Evolutionary conservation across 2,329 filamentous ascomycete species (phyloP).

Genomic region (Colletotrichum lentis): DNA sequence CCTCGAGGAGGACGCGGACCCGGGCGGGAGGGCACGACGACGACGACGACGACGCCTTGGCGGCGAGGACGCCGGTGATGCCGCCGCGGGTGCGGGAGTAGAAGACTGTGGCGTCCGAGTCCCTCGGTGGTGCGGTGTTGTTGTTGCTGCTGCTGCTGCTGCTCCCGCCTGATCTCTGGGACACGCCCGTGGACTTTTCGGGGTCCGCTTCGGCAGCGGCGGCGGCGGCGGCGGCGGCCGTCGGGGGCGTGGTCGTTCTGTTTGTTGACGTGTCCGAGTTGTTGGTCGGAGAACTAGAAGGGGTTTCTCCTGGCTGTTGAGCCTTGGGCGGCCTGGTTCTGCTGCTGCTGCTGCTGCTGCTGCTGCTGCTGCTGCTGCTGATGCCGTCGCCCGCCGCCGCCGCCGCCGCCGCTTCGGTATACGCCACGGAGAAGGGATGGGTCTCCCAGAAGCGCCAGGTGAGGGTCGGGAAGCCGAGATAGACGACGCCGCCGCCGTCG

Average conservation of each 20-base stretch:
- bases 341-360: too few species aligned
- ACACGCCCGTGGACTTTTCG: conserved; percentile 5
- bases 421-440: conserved; percentile 30
- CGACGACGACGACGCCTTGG: conserved; percentile 17
- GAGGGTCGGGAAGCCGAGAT: conserved; percentile 34
- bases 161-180: not conserved
- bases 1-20: conserved; percentile 15
- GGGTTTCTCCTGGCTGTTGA: not conserved
- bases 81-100: conserved; percentile 2
- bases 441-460: conserved; percentile 35
- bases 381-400: not conserved
- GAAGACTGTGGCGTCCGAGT: not conserved
- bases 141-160: too few species aligned
- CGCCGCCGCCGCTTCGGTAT: not conserved
- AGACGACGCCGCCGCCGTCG: conserved; percentile 31
- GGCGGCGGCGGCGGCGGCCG: too few species aligned
- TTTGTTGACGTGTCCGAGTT: not conserved
- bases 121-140: not conserved
- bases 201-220: conserved; percentile 8
- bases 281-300: not conserved
- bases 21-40: not conserved
- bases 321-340: too few species aligned
- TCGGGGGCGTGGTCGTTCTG: not conserved
- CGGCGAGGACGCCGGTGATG: conserved; percentile 5
- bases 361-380: too few species aligned